Evolutionary conservation across 106 monocot species (phyloP).

Genomic region (Dendrobium nobile): DNA sequence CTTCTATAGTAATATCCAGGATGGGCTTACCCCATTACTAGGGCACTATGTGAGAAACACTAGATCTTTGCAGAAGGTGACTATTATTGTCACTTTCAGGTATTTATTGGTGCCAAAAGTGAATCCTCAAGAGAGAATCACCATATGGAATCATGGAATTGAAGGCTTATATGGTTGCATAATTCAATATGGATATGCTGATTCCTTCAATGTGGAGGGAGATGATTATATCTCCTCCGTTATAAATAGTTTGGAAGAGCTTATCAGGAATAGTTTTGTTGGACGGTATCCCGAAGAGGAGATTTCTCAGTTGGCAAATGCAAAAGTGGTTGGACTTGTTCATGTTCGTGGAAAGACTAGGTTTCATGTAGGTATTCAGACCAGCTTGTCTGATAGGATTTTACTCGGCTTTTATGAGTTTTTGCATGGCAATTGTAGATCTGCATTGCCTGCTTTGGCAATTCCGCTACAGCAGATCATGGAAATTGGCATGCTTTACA

Average conservation of each 20-base stretch:
- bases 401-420: slow-evolving; percentile 75
- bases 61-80: slow-evolving; percentile 48
- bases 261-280: slow-evolving; percentile 21
- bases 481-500: slow-evolving; percentile 75
- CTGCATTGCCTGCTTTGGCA: slow-evolving; percentile 39
- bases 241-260: slow-evolving; percentile 13
- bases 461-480: slow-evolving; percentile 49
- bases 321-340: slow-evolving; percentile 33
- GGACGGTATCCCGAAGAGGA: slow-evolving; percentile 16
- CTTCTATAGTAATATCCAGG: slow-evolving; percentile 64
- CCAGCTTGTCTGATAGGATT: slow-evolving; percentile 41
- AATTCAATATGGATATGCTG: slow-evolving; percentile 66
- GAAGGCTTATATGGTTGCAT: slow-evolving; percentile 49
- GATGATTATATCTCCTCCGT: slow-evolving; percentile 46
- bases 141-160: slow-evolving; percentile 29
- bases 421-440: slow-evolving; percentile 59
- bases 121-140: slow-evolving; percentile 30
- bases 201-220: slow-evolving; percentile 12
- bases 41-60: slow-evolving; percentile 56
- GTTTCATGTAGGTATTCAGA: slow-evolving; percentile 37
- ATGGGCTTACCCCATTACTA: slow-evolving; percentile 56
- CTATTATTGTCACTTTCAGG: slow-evolving; percentile 45
- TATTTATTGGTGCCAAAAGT: slow-evolving; percentile 60
- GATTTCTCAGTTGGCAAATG: slow-evolving; percentile 32
- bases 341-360: slow-evolving; percentile 68